phyloP scores from a whole-genome alignment of 169 alveolate species.

The Plasmodium ovale region DNA sequence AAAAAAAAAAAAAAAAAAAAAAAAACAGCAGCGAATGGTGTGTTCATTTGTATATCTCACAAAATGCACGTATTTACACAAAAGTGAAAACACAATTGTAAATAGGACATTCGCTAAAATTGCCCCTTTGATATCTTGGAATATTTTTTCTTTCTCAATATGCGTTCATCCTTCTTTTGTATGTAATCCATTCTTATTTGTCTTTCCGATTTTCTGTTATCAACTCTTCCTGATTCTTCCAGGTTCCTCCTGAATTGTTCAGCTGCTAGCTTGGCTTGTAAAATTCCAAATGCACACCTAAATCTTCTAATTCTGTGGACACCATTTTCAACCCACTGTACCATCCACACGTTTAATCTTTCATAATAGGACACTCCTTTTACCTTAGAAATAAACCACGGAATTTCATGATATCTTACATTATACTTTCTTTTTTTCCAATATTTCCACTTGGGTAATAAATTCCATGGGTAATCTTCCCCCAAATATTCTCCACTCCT shows the following conservation, averaged over 20 bases:
- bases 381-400: constrained; percentile 81
- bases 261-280: constrained; percentile 88
- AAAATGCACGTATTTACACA: neutral
- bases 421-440: constrained; percentile 89
- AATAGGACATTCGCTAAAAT: too few relatives aligned
- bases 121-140: constrained; percentile 74
- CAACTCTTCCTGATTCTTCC: constrained; percentile 85
- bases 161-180: constrained; percentile 76
- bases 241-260: constrained; percentile 82
- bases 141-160: constrained; percentile 75
- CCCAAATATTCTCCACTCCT: constrained; percentile 90
- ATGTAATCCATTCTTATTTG: constrained; percentile 81
- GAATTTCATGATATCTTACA: constrained; percentile 77
- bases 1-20: too few relatives aligned
- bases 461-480: constrained; percentile 84
- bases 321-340: constrained; percentile 90
- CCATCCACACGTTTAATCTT: constrained; percentile 88
- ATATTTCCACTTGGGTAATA: constrained; percentile 78
- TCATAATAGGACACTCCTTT: constrained; percentile 82
- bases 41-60: neutral
- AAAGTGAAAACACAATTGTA: too few relatives aligned
- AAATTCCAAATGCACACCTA: constrained; percentile 88
- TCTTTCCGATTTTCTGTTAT: constrained; percentile 82
- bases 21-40: too few relatives aligned
- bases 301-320: constrained; percentile 88